Base-by-base conservation (phyloP, 768 basidiomycete genomes). In the Podaxis mareebaensis region DNA sequence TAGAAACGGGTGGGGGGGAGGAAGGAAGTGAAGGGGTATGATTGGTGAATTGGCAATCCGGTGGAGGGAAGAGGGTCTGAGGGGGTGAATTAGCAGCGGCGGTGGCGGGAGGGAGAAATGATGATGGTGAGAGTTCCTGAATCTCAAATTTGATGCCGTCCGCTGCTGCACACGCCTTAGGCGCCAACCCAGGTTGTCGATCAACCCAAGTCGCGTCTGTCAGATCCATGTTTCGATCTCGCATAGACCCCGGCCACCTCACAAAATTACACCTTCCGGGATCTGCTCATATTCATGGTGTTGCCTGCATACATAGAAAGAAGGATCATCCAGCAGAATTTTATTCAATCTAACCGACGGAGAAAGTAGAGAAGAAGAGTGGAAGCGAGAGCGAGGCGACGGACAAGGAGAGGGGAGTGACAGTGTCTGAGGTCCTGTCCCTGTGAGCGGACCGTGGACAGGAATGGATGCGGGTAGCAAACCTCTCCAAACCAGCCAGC, bases 391-490 rank as follows among this genome's bases (percentile, higher is more conserved):
- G 22, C 15, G 13, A 24, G 22, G 38, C 39, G 38, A 56, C 26
- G 54, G 53, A 33, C 22, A 10, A 15, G 36, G 4, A 56, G 26
- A 28, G 20, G 22, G 49, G 49, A 8, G 22, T 12, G 39, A 8
- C 13, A 51, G 46, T 57, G 36, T 17, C 24, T 40, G 55, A 53
- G 61, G 61, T 63, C 54, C 46, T 15, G 28, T 10, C 17, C 13
- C 38, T 53, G 53, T 38, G 53, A 48, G 49, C 60, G 60, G 60
- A 61, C 60, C 60, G 60, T 53, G 39, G 52, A 39, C 48, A 22
- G 58, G 58, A 28, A 48, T 48, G 49, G 49, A 60, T 60, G 58
- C 49, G 58, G 60, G 52, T 61, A 44, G 52, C 60, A 61, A 61
- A 61, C 51, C 22, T 60, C 49, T 60, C 51, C 59, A 44, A 53